These are phyloP conservation scores for Ceratocystis alfenasii DNA, from an alignment of 2,329 filamentous ascomycete genomes.

Conservation along the genomic window DNA sequence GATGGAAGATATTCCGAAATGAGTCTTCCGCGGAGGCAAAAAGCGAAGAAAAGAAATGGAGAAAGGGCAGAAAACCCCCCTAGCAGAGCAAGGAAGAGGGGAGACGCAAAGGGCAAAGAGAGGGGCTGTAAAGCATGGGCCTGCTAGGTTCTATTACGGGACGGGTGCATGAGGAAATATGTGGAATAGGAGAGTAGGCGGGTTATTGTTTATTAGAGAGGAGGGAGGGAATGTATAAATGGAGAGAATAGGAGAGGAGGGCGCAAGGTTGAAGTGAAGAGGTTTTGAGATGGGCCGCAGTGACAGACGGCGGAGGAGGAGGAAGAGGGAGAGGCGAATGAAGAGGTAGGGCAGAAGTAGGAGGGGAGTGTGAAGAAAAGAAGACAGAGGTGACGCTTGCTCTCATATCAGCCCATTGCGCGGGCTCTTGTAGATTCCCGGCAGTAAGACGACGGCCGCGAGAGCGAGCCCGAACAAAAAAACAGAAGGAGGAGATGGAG, in stretches of 20 bases:
- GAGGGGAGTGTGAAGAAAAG: background rate
- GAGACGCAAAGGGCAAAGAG: background rate
- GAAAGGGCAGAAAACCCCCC: background rate
- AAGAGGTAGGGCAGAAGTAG: too few species aligned
- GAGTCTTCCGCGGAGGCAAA: background rate
- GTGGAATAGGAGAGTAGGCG: background rate
- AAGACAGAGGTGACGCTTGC: background rate
- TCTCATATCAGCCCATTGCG: background rate
- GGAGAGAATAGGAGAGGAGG: background rate
- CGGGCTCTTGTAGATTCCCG: background rate
- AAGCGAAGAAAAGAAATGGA: background rate
- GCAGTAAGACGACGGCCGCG: background rate
- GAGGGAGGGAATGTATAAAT: background rate
- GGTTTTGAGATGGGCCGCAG: background rate
- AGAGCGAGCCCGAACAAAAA: background rate
- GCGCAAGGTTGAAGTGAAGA: background rate
- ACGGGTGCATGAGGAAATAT: background rate
- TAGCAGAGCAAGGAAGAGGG: background rate
- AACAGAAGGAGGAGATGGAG: background rate
- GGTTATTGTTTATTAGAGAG: background rate
- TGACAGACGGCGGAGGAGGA: background rate
- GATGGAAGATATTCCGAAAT: constrained; percentile 11
- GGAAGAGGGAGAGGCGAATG: too few species aligned
- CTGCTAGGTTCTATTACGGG: background rate
- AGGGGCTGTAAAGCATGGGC: background rate